These are phyloP conservation scores for Trichoderma hamatum DNA, from an alignment of 2,329 filamentous ascomycete species.

Conservation along the genomic window DNA sequence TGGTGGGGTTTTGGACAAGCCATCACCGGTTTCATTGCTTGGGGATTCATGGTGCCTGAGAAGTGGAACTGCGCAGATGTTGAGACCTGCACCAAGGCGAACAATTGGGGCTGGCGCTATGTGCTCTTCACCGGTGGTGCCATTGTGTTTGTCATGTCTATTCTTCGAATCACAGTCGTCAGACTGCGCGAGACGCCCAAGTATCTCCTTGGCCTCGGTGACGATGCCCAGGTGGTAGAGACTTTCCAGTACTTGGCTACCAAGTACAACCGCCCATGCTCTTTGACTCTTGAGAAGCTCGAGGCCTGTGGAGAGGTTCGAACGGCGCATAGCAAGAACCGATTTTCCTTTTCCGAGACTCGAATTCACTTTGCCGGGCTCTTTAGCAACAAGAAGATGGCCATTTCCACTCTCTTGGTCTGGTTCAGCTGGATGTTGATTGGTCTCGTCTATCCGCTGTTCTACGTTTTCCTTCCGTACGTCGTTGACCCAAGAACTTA, in stretches of 20 bases:
- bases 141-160: conserved; percentile 48
- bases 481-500: conserved; percentile 28
- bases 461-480: conserved; percentile 71
- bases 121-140: conserved; percentile 50
- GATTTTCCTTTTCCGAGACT: conserved; percentile 40
- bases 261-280: conserved; percentile 41
- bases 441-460: conserved; percentile 73
- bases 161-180: conserved; percentile 51
- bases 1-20: conserved; percentile 59
- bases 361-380: conserved; percentile 64
- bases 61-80: conserved; percentile 46
- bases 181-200: conserved; percentile 54
- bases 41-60: conserved; percentile 54
- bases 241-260: conserved; percentile 56
- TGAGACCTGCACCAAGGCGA: conserved; percentile 49
- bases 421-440: conserved; percentile 72
- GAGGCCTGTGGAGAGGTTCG: conserved; percentile 50
- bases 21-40: conserved; percentile 49
- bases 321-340: conserved; percentile 41
- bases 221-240: conserved; percentile 53
- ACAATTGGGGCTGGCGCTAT: conserved; percentile 56
- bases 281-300: conserved; percentile 50
- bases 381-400: conserved; percentile 63
- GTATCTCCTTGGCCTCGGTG: conserved; percentile 50
- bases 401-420: conserved; percentile 63